phyloP scores from a whole-genome alignment of 2,329 filamentous ascomycete species.

The Tolypocladium sp. region DNA sequence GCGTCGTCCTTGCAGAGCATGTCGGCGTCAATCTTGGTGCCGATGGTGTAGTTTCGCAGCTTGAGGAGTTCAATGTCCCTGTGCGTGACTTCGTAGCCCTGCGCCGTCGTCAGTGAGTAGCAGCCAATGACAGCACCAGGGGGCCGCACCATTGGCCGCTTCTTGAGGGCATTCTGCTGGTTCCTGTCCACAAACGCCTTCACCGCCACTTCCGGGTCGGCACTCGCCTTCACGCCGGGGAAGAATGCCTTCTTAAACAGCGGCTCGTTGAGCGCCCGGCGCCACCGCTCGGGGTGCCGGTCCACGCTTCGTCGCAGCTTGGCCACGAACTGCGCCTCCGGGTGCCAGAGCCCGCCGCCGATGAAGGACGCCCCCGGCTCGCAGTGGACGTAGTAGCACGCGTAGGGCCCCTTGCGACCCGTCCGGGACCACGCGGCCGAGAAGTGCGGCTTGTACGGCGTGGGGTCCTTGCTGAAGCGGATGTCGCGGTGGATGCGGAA shows the following conservation, averaged over 20 bases:
- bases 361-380: constrained; percentile 65
- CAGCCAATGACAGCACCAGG: background rate
- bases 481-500: constrained; percentile 85
- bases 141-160: constrained; percentile 66
- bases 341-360: constrained; percentile 76
- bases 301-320: constrained; percentile 68
- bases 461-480: constrained; percentile 74
- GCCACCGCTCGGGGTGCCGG: constrained; percentile 59
- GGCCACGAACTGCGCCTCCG: constrained; percentile 56
- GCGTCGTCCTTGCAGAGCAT: constrained; percentile 53
- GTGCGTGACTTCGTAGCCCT: constrained; percentile 70
- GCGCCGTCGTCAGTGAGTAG: background rate
- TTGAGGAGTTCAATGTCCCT: constrained; percentile 73
- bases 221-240: constrained; percentile 23
- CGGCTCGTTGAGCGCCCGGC: constrained; percentile 53
- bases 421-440: constrained; percentile 82
- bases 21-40: constrained; percentile 55
- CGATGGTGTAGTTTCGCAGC: constrained; percentile 69
- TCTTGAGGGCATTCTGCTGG: constrained; percentile 69
- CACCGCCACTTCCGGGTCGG: constrained; percentile 43
- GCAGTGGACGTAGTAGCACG: constrained; percentile 80
- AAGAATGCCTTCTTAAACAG: constrained; percentile 58
- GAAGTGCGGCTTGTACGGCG: constrained; percentile 86
- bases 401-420: constrained; percentile 78
- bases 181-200: constrained; percentile 65